These are phyloP conservation scores for Jaapia argillacea DNA, from an alignment of 768 basidiomycete genomes.

Conservation along the genomic window DNA sequence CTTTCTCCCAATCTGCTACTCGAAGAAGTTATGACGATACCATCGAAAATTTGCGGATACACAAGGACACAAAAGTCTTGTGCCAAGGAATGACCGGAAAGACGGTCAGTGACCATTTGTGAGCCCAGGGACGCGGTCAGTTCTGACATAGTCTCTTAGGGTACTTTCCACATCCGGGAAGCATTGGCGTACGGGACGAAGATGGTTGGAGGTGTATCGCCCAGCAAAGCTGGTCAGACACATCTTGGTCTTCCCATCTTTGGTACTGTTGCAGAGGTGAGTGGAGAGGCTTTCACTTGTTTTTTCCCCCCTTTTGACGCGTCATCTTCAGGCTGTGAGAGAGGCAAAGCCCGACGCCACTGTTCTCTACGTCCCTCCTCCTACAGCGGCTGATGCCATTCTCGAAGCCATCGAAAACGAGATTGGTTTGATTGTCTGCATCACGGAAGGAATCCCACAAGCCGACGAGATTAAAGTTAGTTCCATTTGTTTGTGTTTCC, in stretches of 20 bases:
- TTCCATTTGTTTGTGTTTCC: background rate
- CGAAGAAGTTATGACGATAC: constrained; percentile 81
- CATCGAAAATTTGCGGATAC: constrained; percentile 83
- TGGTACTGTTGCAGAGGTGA: constrained; percentile 82
- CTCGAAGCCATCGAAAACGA: constrained; percentile 98
- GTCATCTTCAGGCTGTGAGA: constrained; percentile 59
- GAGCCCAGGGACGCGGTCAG: too few relatives aligned
- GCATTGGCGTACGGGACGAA: constrained; percentile 92
- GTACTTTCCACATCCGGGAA: constrained; percentile 93
- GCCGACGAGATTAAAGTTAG: constrained; percentile 87
- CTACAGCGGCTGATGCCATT: constrained; percentile 91
- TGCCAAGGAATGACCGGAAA: constrained; percentile 94
- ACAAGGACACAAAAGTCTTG: constrained; percentile 88
- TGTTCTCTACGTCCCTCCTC: constrained; percentile 97
- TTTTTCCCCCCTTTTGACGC: constrained; percentile 4
- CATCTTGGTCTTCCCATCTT: constrained; percentile 95
- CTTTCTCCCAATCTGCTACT: constrained; percentile 70
- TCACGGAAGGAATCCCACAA: constrained; percentile 98
- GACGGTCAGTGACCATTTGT: too few relatives aligned
- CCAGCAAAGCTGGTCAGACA: constrained; percentile 91
- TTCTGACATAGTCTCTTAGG: constrained; percentile 33
- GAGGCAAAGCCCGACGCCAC: constrained; percentile 87
- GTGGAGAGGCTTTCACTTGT: constrained; percentile 9
- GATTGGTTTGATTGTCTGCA: constrained; percentile 94
- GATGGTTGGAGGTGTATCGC: constrained; percentile 97